Percentiles rank a stretch among this genome's conserved stretches.
Evolutionary conservation across 2,329 filamentous ascomycete genomes (phyloP).

Genomic region (Tricladium varicosporioides): DNA sequence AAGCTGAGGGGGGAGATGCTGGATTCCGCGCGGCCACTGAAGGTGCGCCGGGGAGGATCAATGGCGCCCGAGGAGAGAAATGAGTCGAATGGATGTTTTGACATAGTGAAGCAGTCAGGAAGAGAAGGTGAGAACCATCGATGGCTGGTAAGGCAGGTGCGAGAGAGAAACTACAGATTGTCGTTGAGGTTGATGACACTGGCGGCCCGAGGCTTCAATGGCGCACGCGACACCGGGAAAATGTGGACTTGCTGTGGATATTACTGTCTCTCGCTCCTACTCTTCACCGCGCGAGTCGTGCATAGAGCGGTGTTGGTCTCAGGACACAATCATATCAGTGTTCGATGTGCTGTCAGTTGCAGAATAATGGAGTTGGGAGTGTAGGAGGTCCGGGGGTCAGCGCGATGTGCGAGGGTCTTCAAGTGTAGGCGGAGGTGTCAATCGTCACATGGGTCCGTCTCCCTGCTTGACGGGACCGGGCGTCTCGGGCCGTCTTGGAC

Average conservation of each 20-base stretch:
- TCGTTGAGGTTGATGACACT: background rate
- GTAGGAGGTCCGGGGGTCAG: background rate
- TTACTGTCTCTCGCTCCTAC: no score
- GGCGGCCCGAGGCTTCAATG: background rate
- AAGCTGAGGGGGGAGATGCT: constrained; percentile 13
- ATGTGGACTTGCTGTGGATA: no score
- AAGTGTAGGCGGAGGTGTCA: background rate
- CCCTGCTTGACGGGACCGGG: background rate
- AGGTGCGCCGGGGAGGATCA: constrained; percentile 15
- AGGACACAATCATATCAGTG: no score
- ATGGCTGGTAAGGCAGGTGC: constrained; percentile 21
- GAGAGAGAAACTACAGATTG: no score
- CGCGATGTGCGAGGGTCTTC: background rate
- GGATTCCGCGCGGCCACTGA: constrained; percentile 1
- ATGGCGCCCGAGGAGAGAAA: constrained; percentile 31
- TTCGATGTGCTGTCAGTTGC: constrained; percentile 6
- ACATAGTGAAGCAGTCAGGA: constrained; percentile 13
- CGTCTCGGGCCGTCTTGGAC: background rate
- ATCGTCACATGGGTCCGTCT: background rate
- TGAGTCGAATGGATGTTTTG: constrained; percentile 25
- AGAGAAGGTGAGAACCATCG: constrained; percentile 3
- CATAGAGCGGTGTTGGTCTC: no score
- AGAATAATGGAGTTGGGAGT: background rate
- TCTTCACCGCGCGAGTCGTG: no score
- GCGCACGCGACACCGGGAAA: background rate